These are phyloP conservation scores for Oryza coarctata DNA, from an alignment of 176 grass and related monocot species.

Conservation along the genomic window DNA sequence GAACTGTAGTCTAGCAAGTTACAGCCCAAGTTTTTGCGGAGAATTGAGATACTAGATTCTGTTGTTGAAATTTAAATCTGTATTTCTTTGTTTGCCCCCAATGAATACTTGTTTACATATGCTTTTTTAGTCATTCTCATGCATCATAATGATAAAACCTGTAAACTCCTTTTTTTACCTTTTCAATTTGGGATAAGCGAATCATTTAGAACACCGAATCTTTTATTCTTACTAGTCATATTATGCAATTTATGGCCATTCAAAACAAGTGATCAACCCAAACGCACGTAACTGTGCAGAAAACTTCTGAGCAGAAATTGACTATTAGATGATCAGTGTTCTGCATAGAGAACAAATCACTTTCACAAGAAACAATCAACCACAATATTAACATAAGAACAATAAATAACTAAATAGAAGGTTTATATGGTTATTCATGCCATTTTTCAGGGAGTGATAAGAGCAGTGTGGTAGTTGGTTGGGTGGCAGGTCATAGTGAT, in stretches of 20 bases:
- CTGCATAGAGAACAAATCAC: neutral
- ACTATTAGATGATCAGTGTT: neutral
- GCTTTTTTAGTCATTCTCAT: neutral
- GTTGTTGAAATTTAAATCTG: neutral
- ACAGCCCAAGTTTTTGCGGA: neutral
- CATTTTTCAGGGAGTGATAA: neutral
- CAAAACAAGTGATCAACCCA: neutral
- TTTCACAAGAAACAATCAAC: neutral
- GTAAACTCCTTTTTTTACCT: neutral
- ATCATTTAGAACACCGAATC: neutral
- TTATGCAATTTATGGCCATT: neutral
- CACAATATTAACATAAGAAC: neutral
- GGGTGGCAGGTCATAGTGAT: neutral
- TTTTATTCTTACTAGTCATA: neutral
- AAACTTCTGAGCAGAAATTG: neutral
- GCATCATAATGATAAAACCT: neutral
- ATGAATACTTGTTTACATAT: neutral
- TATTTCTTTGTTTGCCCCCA: neutral
- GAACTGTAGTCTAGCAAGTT: neutral
- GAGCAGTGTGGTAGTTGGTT: neutral
- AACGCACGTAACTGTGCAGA: neutral
- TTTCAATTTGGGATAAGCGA: neutral
- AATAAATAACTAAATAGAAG: neutral
- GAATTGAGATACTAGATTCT: neutral
- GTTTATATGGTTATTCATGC: neutral